A percentile compares a stretch with the other conserved stretches of the same genome.
Conservation (phyloP, 768 basidiomycete species). For the Suillus decipiens region DNA sequence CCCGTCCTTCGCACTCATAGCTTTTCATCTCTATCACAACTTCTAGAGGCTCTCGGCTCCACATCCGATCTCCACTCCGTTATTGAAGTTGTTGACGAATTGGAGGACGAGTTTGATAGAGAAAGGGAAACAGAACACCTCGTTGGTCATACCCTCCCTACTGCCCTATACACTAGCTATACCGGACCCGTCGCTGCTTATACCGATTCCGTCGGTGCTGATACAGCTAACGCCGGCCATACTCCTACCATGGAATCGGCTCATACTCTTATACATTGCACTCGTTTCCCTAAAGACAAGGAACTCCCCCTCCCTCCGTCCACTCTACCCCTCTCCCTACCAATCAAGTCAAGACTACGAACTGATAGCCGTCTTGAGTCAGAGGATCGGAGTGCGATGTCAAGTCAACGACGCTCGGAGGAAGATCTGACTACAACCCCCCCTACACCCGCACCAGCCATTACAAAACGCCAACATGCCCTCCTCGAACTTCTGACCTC, state of each 20-base stretch:
- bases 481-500: constrained; percentile 76
- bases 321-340: constrained; percentile 7
- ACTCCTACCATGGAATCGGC: constrained; percentile 4
- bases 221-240: constrained; percentile 4
- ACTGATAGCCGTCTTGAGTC: constrained; percentile 20
- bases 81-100: constrained; percentile 4
- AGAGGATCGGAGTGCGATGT: constrained; percentile 12
- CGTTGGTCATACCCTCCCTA: neutral
- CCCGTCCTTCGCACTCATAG: constrained; percentile 33
- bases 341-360: constrained; percentile 22
- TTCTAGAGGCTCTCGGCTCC: constrained; percentile 33
- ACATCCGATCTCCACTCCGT: constrained; percentile 21
- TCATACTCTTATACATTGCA: constrained; percentile 3
- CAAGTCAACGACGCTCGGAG: constrained; percentile 21
- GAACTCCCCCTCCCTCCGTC: constrained; percentile 31
- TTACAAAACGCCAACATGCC: constrained; percentile 77
- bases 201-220: constrained; percentile 2
- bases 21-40: constrained; percentile 32
- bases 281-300: constrained; percentile 24
- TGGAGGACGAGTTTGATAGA: constrained; percentile 6
- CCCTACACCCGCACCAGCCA: constrained; percentile 34
- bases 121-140: constrained; percentile 4
- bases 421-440: constrained; percentile 25
- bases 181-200: constrained; percentile 7
- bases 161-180: neutral